These are phyloP conservation scores for Mycena epipterygia DNA, from an alignment of 768 basidiomycete genomes.

Conservation along the genomic window DNA sequence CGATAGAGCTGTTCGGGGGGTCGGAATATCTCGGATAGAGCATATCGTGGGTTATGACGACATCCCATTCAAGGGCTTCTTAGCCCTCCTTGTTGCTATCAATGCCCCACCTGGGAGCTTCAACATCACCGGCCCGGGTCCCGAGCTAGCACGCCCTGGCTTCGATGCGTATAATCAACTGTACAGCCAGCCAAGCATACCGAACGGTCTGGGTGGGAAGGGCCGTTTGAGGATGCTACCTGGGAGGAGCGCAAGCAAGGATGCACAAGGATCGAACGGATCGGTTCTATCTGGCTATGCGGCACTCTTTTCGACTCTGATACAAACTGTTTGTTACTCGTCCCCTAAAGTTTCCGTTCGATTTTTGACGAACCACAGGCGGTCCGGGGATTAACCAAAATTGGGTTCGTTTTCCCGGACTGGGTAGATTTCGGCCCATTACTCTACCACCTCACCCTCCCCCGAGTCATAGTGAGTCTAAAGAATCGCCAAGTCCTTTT, in stretches of 20 bases:
- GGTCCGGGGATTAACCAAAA: neutral
- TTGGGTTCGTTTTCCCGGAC: neutral
- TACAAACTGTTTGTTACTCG: neutral
- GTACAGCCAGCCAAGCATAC: neutral
- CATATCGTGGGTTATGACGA: neutral
- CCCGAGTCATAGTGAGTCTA: neutral
- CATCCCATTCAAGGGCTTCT: neutral
- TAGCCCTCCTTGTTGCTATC: slow-evolving; percentile 2
- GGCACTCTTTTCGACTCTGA: neutral
- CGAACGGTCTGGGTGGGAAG: neutral
- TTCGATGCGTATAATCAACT: neutral
- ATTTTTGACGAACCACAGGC: neutral
- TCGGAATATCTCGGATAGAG: slow-evolving; percentile 1
- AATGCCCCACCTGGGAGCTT: neutral
- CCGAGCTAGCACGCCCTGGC: neutral
- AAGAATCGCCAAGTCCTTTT: neutral
- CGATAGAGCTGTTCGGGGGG: neutral
- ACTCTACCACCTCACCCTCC: neutral
- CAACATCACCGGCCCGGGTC: neutral
- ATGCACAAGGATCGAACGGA: neutral
- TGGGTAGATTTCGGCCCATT: neutral
- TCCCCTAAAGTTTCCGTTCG: neutral
- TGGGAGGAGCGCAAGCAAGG: neutral
- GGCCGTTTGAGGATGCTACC: neutral
- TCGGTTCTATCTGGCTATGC: neutral